phyloP scores from a whole-genome alignment of 2,329 filamentous ascomycete species.

The Arachnopeziza araneosa region DNA sequence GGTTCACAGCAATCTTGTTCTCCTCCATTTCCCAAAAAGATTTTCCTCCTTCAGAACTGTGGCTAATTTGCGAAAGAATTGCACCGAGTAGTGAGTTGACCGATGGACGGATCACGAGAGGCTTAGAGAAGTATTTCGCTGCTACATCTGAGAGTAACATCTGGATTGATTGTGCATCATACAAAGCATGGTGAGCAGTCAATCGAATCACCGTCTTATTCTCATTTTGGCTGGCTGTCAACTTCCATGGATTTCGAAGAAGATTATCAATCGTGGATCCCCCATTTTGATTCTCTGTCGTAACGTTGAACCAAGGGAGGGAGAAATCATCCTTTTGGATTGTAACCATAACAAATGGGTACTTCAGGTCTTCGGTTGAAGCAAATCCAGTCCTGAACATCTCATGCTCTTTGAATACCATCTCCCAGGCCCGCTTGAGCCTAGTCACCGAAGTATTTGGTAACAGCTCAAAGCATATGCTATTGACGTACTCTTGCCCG shows the following conservation, averaged over 20 bases:
- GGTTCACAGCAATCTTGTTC: conserved; percentile 50
- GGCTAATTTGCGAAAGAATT: conserved; percentile 36
- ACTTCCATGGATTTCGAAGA: conserved; percentile 23
- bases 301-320: conserved; percentile 37
- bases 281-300: neutral
- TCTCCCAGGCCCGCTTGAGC: conserved; percentile 55
- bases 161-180: conserved; percentile 72
- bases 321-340: conserved; percentile 36
- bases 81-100: conserved; percentile 39
- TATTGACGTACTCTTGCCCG: conserved; percentile 71
- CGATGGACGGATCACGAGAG: conserved; percentile 22
- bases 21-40: conserved; percentile 60
- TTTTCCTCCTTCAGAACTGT: conserved; percentile 32
- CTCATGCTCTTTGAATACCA: conserved; percentile 49
- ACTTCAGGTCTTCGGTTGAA: conserved; percentile 50
- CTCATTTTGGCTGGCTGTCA: conserved; percentile 12
- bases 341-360: conserved; percentile 71
- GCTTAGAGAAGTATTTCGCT: conserved; percentile 31
- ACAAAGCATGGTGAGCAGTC: conserved; percentile 67
- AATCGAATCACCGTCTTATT: conserved; percentile 18
- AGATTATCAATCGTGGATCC: conserved; percentile 3
- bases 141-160: conserved; percentile 57
- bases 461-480: conserved; percentile 50
- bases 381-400: conserved; percentile 75
- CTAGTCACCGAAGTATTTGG: conserved; percentile 32